Evolutionary conservation across 2,329 filamentous ascomycete genomes (phyloP).

Genomic region (Penicillium fuscoglaucum): DNA sequence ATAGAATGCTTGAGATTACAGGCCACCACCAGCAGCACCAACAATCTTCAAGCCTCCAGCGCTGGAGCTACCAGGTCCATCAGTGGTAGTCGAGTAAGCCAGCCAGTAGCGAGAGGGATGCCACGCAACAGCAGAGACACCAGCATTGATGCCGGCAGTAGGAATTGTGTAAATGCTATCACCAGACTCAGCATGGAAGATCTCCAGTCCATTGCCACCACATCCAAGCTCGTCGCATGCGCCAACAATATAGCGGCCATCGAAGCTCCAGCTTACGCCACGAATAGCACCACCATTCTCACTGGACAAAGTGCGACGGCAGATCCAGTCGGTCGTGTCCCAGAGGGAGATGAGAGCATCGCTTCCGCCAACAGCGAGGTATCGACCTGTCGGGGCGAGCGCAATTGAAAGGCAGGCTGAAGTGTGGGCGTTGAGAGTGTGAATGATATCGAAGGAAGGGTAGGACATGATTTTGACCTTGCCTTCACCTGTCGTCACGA

Average conservation of each 20-base stretch:
- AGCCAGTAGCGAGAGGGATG: conserved; percentile 53
- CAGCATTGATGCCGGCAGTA: conserved; percentile 38
- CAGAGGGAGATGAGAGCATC: conserved; percentile 53
- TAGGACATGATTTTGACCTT: conserved; percentile 51
- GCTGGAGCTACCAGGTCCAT: conserved; percentile 40
- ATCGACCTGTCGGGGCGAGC: conserved; percentile 50
- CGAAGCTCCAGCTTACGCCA: conserved; percentile 53
- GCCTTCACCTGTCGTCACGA: conserved; percentile 52
- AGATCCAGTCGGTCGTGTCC: conserved; percentile 55
- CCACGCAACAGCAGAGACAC: conserved; percentile 51
- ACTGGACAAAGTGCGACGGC: conserved; percentile 49
- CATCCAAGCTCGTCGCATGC: conserved; percentile 50
- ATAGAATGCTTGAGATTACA: conserved; percentile 22
- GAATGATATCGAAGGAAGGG: conserved; percentile 46
- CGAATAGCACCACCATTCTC: conserved; percentile 47
- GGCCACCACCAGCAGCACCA: conserved; percentile 45
- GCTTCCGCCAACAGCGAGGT: conserved; percentile 51
- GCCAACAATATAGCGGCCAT: conserved; percentile 51
- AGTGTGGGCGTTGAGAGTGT: conserved; percentile 51
- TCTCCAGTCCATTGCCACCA: conserved; percentile 47
- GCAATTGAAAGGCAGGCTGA: conserved; percentile 50
- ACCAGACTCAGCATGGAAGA: conserved; percentile 53
- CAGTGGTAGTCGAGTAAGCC: conserved; percentile 49
- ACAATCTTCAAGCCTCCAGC: conserved; percentile 50
- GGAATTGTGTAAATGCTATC: conserved; percentile 50